A percentile compares a stretch with the other conserved stretches of the same genome.
Evolutionary conservation across 441 rosid species (phyloP).

Genomic region (Breynia disticha): DNA sequence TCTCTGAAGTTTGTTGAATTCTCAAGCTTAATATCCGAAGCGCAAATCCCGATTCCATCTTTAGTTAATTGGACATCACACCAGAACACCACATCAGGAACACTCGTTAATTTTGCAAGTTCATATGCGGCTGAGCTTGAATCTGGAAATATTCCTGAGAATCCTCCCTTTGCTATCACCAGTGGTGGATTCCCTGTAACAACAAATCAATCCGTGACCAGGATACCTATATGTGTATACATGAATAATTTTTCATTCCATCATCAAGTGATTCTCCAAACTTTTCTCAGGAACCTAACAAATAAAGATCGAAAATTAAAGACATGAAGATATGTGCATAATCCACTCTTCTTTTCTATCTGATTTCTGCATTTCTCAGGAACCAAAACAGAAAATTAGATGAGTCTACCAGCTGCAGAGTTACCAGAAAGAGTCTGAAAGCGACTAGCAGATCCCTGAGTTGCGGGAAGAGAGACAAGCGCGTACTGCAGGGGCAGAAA

Average conservation of each 20-base stretch:
- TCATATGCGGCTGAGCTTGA: slow-evolving; percentile 45
- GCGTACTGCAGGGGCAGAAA: background rate
- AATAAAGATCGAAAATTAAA: background rate
- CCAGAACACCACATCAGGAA: slow-evolving; percentile 34
- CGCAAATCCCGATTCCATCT: slow-evolving; percentile 66
- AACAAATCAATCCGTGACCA: background rate
- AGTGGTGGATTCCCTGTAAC: slow-evolving; percentile 55
- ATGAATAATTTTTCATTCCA: too few species aligned
- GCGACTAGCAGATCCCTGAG: slow-evolving; percentile 48
- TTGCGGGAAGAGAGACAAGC: slow-evolving; percentile 23
- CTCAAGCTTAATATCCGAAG: slow-evolving; percentile 45
- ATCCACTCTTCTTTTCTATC: background rate
- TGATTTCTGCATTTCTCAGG: slow-evolving; percentile 6
- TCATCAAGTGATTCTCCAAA: too few species aligned
- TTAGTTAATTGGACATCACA: slow-evolving; percentile 87
- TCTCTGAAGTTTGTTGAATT: slow-evolving; percentile 24
- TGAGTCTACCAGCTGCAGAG: too few species aligned
- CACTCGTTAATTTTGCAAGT: slow-evolving; percentile 29
- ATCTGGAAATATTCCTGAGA: slow-evolving; percentile 72
- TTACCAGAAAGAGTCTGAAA: slow-evolving; percentile 63
- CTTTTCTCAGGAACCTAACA: too few species aligned
- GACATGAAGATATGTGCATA: background rate
- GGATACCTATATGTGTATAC: too few species aligned
- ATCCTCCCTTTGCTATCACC: slow-evolving; percentile 78
- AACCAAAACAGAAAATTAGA: slow-evolving; percentile 6